Evolutionary conservation across 352 stramenopile species (phyloP).

Genomic region (Phytophthora europaea): DNA sequence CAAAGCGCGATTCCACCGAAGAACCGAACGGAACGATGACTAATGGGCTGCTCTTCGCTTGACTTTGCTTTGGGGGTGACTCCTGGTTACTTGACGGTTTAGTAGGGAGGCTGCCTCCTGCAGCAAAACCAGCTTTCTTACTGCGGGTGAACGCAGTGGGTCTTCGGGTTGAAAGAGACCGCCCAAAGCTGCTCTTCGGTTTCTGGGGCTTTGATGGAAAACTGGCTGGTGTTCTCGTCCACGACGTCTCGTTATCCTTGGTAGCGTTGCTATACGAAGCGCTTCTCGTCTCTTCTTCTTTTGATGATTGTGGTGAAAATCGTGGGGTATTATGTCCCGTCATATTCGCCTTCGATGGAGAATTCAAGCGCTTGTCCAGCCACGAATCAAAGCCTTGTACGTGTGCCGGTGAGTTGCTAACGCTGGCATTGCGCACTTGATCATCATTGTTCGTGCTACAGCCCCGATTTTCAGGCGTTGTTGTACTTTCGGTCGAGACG

Average conservation of each 20-base stretch:
- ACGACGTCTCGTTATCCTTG: neutral
- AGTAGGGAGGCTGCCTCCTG: neutral
- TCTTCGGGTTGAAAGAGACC: conserved; percentile 23
- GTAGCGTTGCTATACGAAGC: neutral
- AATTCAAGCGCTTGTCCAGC: conserved; percentile 41
- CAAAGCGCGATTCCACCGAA: conserved; percentile 45
- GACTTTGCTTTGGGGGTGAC: conserved; percentile 2
- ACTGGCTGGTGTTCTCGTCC: neutral
- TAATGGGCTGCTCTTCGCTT: neutral
- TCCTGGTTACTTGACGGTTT: conserved; percentile 13
- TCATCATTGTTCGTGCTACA: neutral
- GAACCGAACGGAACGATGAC: conserved; percentile 41
- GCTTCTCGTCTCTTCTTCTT: conserved; percentile 27
- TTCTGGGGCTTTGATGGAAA: conserved; percentile 9
- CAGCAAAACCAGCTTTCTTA: neutral
- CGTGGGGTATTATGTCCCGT: conserved; percentile 6
- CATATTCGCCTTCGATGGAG: conserved; percentile 11
- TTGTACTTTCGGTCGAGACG: neutral
- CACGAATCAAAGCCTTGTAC: conserved; percentile 56
- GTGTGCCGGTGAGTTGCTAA: conserved; percentile 19
- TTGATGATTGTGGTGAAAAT: conserved; percentile 15
- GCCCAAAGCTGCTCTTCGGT: conserved; percentile 44
- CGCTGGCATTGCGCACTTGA: neutral
- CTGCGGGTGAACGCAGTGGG: neutral
- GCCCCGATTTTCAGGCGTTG: conserved; percentile 7